Evolutionary conservation across 2,329 filamentous ascomycete species (phyloP), one percentile per base, ranked within the genome.

Genomic region (Calonectria honghensis): DNA sequence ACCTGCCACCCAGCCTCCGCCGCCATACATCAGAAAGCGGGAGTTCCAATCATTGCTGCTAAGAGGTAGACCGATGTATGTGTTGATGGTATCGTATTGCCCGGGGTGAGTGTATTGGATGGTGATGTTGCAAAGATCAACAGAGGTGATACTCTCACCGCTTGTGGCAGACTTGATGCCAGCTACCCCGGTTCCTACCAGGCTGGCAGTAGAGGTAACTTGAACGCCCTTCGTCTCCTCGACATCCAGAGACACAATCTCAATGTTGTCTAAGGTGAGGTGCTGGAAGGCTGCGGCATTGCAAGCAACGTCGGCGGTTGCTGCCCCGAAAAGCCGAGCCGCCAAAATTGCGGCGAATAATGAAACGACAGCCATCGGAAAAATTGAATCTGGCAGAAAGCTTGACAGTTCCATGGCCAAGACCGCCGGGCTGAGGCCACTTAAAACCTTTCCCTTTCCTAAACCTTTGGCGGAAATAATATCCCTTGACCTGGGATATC

Each of bases 61-160:
- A 3, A 69, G 39, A 0, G 77, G 77, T 2, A 79, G 64, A n/a
- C 65, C 68, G 0, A 77, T 71, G 3, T 63, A 74, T 0, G 73
- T 70, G n/a, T 70, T 74, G 13, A 79, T 66, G 0, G 61, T 74
- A 1, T 78, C 78, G 9, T 73, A 65, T 68, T 72, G 72, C 3
- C 77, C 77, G 0, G 76, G 78, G 6, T 79, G 78, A 0, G 75
- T 79, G 11, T 79, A 75, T 4, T 37, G 13, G 1, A 79, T 24
- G 0, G 32, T 51, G 0, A 79, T 72, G 1, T 73, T 64, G 24
- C 78, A 79, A 1, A 73, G 57, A 14, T 61, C 52, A 37, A 72
- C 37, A 10, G 52, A 37, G 13, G 37, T 39, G 5, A 65, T 11
- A 32, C 61, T 65, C 20, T 32, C 16, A 2, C 41, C 61, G 10